phyloP scores from a whole-genome alignment of 176 grass and related monocot species.

The Oryza meridionalis region DNA sequence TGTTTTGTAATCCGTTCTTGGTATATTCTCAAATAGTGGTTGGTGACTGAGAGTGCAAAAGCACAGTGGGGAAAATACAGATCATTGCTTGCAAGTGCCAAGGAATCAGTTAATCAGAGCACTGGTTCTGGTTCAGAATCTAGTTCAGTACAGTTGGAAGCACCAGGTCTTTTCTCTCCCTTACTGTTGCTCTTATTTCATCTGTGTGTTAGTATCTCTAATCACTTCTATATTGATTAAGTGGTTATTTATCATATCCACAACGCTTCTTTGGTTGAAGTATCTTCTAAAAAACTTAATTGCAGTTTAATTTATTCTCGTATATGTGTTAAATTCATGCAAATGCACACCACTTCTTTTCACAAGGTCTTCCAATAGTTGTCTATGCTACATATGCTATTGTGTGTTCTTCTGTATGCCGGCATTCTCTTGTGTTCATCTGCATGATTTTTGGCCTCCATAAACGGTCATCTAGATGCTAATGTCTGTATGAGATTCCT shows the following conservation, averaged over 20 bases:
- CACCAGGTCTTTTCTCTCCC: conserved; percentile 42
- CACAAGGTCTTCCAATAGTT: neutral
- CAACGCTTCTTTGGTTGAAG: neutral
- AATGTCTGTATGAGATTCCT: neutral
- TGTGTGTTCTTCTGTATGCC: neutral
- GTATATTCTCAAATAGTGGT: conserved; percentile 69
- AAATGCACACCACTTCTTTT: neutral
- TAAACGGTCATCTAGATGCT: conserved; percentile 4
- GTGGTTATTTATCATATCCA: conserved; percentile 23
- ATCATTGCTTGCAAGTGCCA: conserved; percentile 67
- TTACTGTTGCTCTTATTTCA: conserved; percentile 24
- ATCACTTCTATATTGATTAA: conserved; percentile 15
- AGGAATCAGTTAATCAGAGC: conserved; percentile 23
- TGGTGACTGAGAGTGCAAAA: conserved; percentile 87
- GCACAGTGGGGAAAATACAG: conserved; percentile 80
- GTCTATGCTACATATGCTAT: conserved; percentile 23
- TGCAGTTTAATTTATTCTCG: neutral
- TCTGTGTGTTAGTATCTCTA: conserved; percentile 7
- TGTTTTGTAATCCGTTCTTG: conserved; percentile 5
- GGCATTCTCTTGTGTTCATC: conserved; percentile 1
- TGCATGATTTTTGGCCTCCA: neutral
- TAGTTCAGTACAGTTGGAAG: conserved; percentile 36
- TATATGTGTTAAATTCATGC: conserved; percentile 17
- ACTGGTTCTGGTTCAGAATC: conserved; percentile 44
- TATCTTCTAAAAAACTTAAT: conserved; percentile 16